These are phyloP conservation scores for Barnettozyma wickerhamii DNA, from an alignment of 805 yeast genomes.

Conservation along the genomic window DNA sequence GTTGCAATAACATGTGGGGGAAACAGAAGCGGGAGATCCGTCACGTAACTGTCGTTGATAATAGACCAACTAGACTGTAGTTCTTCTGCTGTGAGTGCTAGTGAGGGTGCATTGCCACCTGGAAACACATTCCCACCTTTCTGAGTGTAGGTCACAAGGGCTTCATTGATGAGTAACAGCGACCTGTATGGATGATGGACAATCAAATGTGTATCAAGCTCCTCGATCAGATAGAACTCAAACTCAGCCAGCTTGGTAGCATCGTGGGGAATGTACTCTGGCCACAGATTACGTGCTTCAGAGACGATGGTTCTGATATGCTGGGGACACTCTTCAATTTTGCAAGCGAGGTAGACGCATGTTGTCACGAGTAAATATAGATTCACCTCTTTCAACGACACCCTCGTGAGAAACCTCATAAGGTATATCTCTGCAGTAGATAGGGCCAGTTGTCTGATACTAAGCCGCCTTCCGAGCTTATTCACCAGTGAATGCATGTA, in stretches of 20 bases:
- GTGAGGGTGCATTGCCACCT: constrained; percentile 5
- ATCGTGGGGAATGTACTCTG: constrained; percentile 90
- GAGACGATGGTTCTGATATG: constrained; percentile 79
- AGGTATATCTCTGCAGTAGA: constrained; percentile 88
- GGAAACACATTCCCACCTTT: constrained; percentile 1
- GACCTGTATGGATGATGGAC: constrained; percentile 74
- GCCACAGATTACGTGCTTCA: constrained; percentile 91
- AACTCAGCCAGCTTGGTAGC: constrained; percentile 90
- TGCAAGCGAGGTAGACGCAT: constrained; percentile 84
- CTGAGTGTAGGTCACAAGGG: constrained; percentile 23
- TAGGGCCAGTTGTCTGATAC: constrained; percentile 75
- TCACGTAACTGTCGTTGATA: constrained; percentile 83
- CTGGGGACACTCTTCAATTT: constrained; percentile 93
- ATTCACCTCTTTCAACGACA: constrained; percentile 76
- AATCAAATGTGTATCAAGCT: constrained; percentile 66
- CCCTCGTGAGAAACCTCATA: constrained; percentile 69
- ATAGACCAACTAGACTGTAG: constrained; percentile 85
- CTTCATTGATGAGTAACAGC: constrained; percentile 44
- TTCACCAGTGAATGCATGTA: constrained; percentile 73
- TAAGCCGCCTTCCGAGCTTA: constrained; percentile 73
- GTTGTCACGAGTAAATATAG: constrained; percentile 78
- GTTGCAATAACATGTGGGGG: constrained; percentile 90
- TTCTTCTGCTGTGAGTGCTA: constrained; percentile 54
- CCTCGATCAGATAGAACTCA: constrained; percentile 91
- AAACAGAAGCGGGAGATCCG: constrained; percentile 75